phyloP scores from a whole-genome alignment of 257 asterid species.

The Nicotiana tomentosiformis region DNA sequence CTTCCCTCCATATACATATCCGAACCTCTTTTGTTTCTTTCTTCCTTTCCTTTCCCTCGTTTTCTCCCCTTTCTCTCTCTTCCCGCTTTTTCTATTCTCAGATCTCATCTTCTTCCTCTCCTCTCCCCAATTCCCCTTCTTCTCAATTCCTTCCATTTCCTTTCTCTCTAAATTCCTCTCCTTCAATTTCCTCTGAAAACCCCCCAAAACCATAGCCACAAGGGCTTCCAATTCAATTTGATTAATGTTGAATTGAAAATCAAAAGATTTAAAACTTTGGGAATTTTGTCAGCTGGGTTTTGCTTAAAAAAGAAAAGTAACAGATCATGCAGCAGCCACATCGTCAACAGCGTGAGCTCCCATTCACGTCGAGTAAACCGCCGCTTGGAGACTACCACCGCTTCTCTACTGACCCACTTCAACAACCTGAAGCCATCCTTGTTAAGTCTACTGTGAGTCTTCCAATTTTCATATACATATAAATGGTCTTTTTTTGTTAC shows the following conservation, averaged over 20 bases:
- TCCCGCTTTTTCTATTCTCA: conserved; percentile 38
- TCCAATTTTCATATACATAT: background rate
- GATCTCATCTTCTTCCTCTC: conserved; percentile 17
- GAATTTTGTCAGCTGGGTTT: conserved; percentile 13
- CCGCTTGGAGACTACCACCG: conserved; percentile 72
- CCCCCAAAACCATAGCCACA: conserved; percentile 1
- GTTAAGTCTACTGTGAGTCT: conserved; percentile 66
- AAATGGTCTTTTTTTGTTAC: background rate
- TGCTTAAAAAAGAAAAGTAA: conserved; percentile 5
- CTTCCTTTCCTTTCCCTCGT: conserved; percentile 44
- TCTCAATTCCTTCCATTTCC: background rate
- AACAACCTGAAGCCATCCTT: conserved; percentile 45
- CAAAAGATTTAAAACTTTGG: conserved; percentile 2
- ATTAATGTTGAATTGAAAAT: conserved; percentile 9
- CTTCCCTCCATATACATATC: conserved; percentile 97
- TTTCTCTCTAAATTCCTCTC: background rate
- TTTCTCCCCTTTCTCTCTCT: conserved; percentile 34
- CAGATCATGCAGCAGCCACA: conserved; percentile 35
- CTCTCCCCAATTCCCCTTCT: background rate
- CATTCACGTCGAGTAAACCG: conserved; percentile 59
- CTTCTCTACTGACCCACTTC: conserved; percentile 41
- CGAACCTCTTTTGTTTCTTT: conserved; percentile 78
- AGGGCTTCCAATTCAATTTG: background rate
- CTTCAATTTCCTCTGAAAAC: background rate
- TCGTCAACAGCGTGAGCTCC: conserved; percentile 40